phyloP scores from a whole-genome alignment of 2,329 filamentous ascomycete species.

The Malbranchea zuffiana region DNA sequence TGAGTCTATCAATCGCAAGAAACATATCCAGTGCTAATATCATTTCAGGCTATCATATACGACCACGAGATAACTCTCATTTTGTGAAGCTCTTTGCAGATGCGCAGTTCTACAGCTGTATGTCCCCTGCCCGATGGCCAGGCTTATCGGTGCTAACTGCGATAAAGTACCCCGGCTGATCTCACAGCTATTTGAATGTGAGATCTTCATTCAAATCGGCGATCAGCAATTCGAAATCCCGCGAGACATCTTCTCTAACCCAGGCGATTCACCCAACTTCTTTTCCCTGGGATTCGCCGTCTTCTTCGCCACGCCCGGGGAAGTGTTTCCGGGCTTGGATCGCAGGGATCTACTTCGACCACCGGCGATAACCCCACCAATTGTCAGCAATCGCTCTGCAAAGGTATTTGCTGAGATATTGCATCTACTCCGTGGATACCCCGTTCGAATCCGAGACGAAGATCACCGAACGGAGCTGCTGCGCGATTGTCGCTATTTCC shows the following conservation, averaged over 20 bases:
- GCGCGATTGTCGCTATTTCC: conserved; percentile 82
- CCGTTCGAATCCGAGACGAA: conserved; percentile 63
- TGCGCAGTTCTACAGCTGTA: conserved; percentile 84
- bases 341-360: conserved; percentile 70
- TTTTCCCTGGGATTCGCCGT: conserved; percentile 83
- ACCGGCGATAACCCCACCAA: conserved; percentile 72
- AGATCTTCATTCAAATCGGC: conserved; percentile 86
- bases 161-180: conserved; percentile 68
- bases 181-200: conserved; percentile 80
- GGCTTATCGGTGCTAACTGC: not conserved
- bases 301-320: conserved; percentile 69
- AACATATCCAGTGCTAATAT: not conserved
- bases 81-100: conserved; percentile 91
- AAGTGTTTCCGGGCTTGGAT: conserved; percentile 77
- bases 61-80: conserved; percentile 68
- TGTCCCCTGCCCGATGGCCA: not conserved
- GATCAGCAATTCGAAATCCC: conserved; percentile 80
- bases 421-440: conserved; percentile 73
- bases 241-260: conserved; percentile 70
- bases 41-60: conserved; percentile 63
- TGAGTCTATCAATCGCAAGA: conserved; percentile 16
- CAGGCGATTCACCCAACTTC: conserved; percentile 90
- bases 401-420: conserved; percentile 75
- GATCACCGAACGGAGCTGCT: conserved; percentile 66
- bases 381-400: conserved; percentile 69